Base-by-base conservation (phyloP, 768 basidiomycete genomes). In the Pluteus cervinus region DNA sequence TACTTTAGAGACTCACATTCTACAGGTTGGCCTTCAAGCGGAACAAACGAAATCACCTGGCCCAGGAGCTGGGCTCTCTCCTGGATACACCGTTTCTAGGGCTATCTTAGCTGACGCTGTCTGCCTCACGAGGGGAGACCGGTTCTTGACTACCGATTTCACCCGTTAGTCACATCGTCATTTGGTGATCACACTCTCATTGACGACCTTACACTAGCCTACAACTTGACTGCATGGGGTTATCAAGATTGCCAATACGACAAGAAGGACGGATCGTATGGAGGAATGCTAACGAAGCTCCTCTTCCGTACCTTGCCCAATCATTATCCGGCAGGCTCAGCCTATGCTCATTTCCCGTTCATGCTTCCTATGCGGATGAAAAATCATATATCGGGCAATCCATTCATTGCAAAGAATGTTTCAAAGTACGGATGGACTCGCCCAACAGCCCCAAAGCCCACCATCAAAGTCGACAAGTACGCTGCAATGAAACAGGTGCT, bases 31-130 rank as follows among this genome's bases (percentile, higher is more conserved):
- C 7, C 57, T 84, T 21, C 79, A 80, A 60, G 82, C 83, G 4
- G 87, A 90, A 54, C 67, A 87, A 47, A 51, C 81, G 2, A 89
- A 88, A 51, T 43, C 48, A 2, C 72, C 78, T 5, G 66, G 67
- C 16, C 71, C 76, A 1, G 88, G 86, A 5, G 79, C 83, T 5
- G 87, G 86, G 8, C 53, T 89, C 4, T 88, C 86, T 54, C 86
- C 86, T 4, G 84, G 86, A 18, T 88, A 79, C 61, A 89, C 88
- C 4, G 81, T 86, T 45, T 86, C 86, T 5, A 70, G 88, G 29
- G 83, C 86, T n/a, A 90, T 92, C 45, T 65, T 92, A 10, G 69
- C 79, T 8, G 86, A 88, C 52, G 86, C 86, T 2, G 79, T 88
- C 24, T 76, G 70, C 44, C 64, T 90, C 40, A 76, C 73, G 21